Conservation (phyloP, 306 rosid species). For the Gastrolobium bilobum region DNA sequence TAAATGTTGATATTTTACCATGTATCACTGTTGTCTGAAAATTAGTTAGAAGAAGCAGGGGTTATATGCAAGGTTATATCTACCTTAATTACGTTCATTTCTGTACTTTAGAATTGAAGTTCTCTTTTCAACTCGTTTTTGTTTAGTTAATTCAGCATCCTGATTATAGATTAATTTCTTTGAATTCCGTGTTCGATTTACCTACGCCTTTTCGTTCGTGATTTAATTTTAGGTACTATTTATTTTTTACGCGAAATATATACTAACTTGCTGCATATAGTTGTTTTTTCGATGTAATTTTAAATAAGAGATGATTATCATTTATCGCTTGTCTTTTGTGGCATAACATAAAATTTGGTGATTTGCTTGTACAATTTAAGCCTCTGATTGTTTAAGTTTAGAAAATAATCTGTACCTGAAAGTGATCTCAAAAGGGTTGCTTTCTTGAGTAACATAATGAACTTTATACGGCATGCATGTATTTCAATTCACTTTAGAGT, state of each 20-base stretch:
- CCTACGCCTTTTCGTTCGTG: constrained; percentile 75
- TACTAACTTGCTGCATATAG: constrained; percentile 22
- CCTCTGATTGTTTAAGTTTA: constrained; percentile 11
- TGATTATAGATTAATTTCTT: constrained; percentile 75
- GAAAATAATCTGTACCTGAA: constrained; percentile 31
- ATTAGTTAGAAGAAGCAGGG: background rate
- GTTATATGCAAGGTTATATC: constrained; percentile 15
- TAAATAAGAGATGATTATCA: constrained; percentile 6
- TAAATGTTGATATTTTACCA: background rate
- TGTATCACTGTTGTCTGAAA: constrained; percentile 14
- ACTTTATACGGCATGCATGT: constrained; percentile 60
- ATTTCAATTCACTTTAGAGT: constrained; percentile 95
- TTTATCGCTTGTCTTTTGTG: constrained; percentile 21
- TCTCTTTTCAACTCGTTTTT: constrained; percentile 16
- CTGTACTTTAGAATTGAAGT: constrained; percentile 18
- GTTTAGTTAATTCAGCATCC: constrained; percentile 42
- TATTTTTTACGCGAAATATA: background rate
- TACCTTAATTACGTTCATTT: constrained; percentile 11
- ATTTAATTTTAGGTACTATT: constrained; percentile 84
- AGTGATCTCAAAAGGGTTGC: constrained; percentile 28
- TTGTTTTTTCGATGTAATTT: background rate
- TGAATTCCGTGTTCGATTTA: constrained; percentile 86
- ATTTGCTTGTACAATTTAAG: constrained; percentile 35
- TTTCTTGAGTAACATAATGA: constrained; percentile 36
- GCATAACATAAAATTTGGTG: background rate